phyloP scores from a whole-genome alignment of 345 rosid species.

The Populus deltoides region DNA sequence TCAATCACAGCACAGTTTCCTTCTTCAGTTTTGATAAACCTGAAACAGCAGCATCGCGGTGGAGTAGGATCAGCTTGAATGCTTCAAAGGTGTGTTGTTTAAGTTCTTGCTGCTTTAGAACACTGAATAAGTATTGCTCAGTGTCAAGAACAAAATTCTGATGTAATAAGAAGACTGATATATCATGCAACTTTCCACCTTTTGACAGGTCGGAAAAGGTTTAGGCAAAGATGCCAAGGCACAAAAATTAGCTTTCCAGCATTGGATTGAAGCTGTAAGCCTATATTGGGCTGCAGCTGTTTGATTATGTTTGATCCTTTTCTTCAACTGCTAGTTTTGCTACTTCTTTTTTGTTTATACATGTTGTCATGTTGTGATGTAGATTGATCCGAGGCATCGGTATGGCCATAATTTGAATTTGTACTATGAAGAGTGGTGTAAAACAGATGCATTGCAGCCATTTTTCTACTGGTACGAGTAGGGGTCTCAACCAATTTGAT shows the following conservation, averaged over 20 bases:
- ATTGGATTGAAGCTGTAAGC: conserved; percentile 66
- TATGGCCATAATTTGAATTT: conserved; percentile 79
- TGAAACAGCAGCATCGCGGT: conserved; percentile 67
- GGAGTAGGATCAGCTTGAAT: conserved; percentile 67
- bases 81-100: conserved; percentile 66
- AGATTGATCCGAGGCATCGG: conserved; percentile 96
- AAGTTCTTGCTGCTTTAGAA: neutral
- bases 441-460: conserved; percentile 73
- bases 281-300: conserved; percentile 8
- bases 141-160: neutral
- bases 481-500: too few species aligned
- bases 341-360: neutral
- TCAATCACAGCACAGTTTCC: conserved; percentile 74
- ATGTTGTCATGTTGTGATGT: neutral
- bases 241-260: conserved; percentile 85
- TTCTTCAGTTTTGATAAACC: conserved; percentile 60
- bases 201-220: conserved; percentile 63
- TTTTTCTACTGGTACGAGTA: conserved; percentile 75
- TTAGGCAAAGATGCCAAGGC: conserved; percentile 64
- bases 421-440: conserved; percentile 81
- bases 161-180: neutral
- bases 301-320: neutral
- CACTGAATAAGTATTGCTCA: too few species aligned
- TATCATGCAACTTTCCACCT: neutral
- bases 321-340: neutral